phyloP scores from a whole-genome alignment of 2,329 filamentous ascomycete genomes.

The Purpureocillium lavendulum region DNA sequence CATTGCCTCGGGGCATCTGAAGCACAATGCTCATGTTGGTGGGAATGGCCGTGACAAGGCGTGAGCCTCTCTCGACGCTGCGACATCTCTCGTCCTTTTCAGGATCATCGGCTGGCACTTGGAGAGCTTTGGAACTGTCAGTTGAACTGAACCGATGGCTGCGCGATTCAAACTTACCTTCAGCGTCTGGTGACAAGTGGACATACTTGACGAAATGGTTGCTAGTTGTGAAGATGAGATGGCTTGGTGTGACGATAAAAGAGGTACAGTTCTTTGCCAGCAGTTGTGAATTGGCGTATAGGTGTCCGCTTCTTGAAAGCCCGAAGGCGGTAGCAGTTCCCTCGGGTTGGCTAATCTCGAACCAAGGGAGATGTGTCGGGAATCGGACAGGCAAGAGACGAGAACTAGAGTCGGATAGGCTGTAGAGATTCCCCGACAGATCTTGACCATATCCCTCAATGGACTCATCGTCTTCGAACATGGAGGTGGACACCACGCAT shows the following conservation, averaged over 20 bases:
- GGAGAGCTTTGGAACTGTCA: slow-evolving; percentile 51
- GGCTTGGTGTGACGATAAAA: slow-evolving; percentile 70
- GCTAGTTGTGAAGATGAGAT: slow-evolving; percentile 87
- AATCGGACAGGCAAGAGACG: slow-evolving; percentile 31
- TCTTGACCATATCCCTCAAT: slow-evolving; percentile 36
- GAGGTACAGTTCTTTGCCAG: slow-evolving; percentile 87
- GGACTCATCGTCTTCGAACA: slow-evolving; percentile 18
- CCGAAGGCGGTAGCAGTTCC: slow-evolving; percentile 45
- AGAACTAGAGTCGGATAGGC: slow-evolving; percentile 21
- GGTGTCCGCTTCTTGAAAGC: slow-evolving; percentile 64
- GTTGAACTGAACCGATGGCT: slow-evolving; percentile 1
- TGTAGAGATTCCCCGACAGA: slow-evolving; percentile 34
- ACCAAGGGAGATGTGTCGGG: slow-evolving; percentile 42
- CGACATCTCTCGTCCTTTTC: slow-evolving; percentile 88
- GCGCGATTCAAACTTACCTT: slow-evolving; percentile 40
- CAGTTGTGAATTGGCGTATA: slow-evolving; percentile 69
- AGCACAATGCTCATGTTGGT: slow-evolving; percentile 77
- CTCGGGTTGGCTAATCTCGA: slow-evolving; percentile 35
- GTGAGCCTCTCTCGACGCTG: slow-evolving; percentile 82
- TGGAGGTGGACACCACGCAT: slow-evolving; percentile 20
- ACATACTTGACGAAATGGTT: slow-evolving; percentile 93
- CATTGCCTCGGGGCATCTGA: slow-evolving; percentile 92
- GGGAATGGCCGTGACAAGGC: slow-evolving; percentile 81
- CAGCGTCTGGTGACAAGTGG: slow-evolving; percentile 55
- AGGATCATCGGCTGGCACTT: slow-evolving; percentile 79